Base-by-base conservation (phyloP, 176 grass and related monocot genomes). In the Alloteropsis semialata region DNA sequence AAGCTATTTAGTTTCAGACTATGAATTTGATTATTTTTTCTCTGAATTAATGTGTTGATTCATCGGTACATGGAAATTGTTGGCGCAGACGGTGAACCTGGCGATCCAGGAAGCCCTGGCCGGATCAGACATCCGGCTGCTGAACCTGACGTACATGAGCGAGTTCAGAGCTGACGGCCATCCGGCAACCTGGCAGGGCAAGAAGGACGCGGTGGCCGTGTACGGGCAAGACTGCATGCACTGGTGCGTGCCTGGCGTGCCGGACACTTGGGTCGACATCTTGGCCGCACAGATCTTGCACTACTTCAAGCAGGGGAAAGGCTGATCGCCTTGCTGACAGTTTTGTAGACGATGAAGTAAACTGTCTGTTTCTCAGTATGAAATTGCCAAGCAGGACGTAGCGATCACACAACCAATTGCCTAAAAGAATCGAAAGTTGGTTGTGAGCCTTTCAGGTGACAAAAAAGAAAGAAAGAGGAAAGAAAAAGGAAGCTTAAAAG, bases 171-270 rank as follows among this genome's bases (percentile, higher is more conserved):
- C 96, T 8, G 96, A 93, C 32, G 93, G 93, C 10, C 96, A 98
- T 83, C 96, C 93, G 4, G 93, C 93, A 19, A 93, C 87, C 79
- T 99, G 93, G 96, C 81, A 93, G 0, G 96, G 96, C 9, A 98
- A 95, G 87, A 95, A 93, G 91, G 96, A 93, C 0, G 93, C 96
- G 0, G 96, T 98, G 79, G 77, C 91, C 1, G 81, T 93, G 12
- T 95, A 91, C 83, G 96, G 93, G 8, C 93, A 98, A 89, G 96
- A 99, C 82, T 99, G 93, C 81, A 93, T 96, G 96, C 93, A 96
- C 38, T 98, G 96, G 96, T 98, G 96, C 78, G 82, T 98, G 15
- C 96, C 96, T 12, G 96, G 93, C 2, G 87, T 98, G 24, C 96
- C 96, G 0, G 96, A 98, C 90, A 91, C 86, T 22, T 98, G 96